Evolutionary conservation across 345 rosid species (phyloP).

Genomic region (Eutrema heterophyllum): DNA sequence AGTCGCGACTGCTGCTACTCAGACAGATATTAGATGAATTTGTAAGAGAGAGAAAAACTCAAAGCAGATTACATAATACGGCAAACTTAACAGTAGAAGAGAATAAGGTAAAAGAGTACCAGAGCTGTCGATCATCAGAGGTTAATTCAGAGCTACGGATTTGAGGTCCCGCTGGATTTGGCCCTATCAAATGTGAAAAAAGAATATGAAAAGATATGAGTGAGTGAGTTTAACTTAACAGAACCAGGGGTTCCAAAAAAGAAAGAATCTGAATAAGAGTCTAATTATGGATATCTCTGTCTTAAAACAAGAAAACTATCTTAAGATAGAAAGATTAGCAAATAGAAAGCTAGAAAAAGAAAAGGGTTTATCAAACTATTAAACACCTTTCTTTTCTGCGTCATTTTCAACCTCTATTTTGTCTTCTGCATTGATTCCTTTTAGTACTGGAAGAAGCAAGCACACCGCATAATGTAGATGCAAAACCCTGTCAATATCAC

Average conservation of each 20-base stretch:
- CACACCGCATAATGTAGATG: slow-evolving; percentile 81
- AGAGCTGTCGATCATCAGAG: slow-evolving; percentile 41
- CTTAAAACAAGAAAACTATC: background rate
- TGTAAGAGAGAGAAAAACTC: slow-evolving; percentile 15
- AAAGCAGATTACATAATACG: slow-evolving; percentile 17
- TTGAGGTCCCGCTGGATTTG: slow-evolving; percentile 42
- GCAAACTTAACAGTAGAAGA: background rate
- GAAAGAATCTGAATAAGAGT: background rate
- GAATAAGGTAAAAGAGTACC: slow-evolving; percentile 41
- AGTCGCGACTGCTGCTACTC: slow-evolving; percentile 52
- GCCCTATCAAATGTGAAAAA: slow-evolving; percentile 38
- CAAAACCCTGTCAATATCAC: slow-evolving; percentile 59
- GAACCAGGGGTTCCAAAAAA: background rate
- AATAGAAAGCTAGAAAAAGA: background rate
- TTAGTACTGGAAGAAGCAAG: slow-evolving; percentile 87
- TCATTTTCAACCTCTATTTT: slow-evolving; percentile 59
- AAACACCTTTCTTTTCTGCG: slow-evolving; percentile 57
- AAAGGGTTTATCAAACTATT: background rate
- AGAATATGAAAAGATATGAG: slow-evolving; percentile 14
- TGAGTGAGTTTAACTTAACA: background rate
- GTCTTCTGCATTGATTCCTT: slow-evolving; percentile 62
- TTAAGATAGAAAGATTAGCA: background rate
- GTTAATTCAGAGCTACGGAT: slow-evolving; percentile 42
- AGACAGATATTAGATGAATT: slow-evolving; percentile 28
- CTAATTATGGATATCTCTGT: background rate